phyloP scores from a whole-genome alignment of 1,284 basidiomycete species.

The Tilletiopsis washingtonensis region DNA sequence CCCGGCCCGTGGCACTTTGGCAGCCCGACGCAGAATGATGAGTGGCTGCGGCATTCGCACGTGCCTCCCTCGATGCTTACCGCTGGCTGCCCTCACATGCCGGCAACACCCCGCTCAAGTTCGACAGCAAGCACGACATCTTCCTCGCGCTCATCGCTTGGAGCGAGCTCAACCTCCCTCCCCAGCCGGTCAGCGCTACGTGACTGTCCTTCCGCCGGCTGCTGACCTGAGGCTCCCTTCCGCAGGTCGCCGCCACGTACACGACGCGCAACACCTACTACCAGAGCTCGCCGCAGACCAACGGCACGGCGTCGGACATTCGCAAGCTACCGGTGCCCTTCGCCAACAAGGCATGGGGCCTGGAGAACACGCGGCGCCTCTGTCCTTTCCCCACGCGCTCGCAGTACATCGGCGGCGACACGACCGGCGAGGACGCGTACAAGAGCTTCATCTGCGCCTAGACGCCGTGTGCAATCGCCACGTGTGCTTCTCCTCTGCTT shows the following conservation, averaged over 20 bases:
- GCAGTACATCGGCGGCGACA: constrained; percentile 4
- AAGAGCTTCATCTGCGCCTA: constrained; percentile 6
- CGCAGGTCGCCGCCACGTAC: constrained; percentile 10
- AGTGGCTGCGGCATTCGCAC: too few relatives aligned
- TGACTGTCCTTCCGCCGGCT: too few relatives aligned
- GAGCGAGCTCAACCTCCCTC: constrained; percentile 4
- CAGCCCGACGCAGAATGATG: constrained; percentile 8
- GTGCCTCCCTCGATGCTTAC: too few relatives aligned
- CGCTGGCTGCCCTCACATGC: too few relatives aligned
- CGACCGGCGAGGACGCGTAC: constrained; percentile 4
- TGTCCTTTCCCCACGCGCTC: constrained; percentile 12
- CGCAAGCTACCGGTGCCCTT: too few relatives aligned
- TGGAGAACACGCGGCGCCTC: constrained; percentile 10
- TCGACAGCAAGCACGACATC: constrained; percentile 13
- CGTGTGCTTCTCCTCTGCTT: neutral
- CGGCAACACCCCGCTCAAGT: constrained; percentile 10
- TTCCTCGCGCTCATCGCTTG: constrained; percentile 12
- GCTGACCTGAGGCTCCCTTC: too few relatives aligned
- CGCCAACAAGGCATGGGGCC: constrained; percentile 4
- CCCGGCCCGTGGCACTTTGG: constrained; percentile 12
- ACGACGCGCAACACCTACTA: too few relatives aligned
- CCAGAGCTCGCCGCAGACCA: too few relatives aligned
- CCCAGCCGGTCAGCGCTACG: too few relatives aligned
- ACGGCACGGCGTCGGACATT: too few relatives aligned
- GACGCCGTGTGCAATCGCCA: neutral